A percentile compares a stretch with the other conserved stretches of the same genome.
Conservation (phyloP, 805 yeast species). For the Ogataea paradorogensis region DNA sequence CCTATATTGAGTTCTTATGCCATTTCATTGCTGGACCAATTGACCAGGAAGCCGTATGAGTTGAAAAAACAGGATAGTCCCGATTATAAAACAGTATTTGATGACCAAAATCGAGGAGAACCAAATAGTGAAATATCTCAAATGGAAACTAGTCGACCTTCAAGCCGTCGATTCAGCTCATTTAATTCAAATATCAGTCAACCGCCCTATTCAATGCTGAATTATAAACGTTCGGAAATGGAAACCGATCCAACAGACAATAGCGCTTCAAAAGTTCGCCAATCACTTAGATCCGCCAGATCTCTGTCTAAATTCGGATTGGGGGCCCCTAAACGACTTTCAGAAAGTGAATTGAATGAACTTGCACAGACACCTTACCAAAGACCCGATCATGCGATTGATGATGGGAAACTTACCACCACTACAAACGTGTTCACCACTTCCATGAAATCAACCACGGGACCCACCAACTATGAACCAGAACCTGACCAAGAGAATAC, state of each 20-base stretch:
- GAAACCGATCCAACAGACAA: slow-evolving; percentile 8
- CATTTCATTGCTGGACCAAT: slow-evolving; percentile 44
- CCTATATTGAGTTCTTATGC: slow-evolving; percentile 55
- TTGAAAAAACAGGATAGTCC: slow-evolving; percentile 1
- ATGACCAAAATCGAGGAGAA: slow-evolving; percentile 4
- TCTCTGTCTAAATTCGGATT: slow-evolving; percentile 35
- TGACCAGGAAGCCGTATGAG: slow-evolving; percentile 17
- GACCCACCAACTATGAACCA: slow-evolving; percentile 11
- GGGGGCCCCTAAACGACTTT: slow-evolving; percentile 52
- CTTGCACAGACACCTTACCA: slow-evolving; percentile 9
- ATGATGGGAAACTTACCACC: slow-evolving; percentile 14
- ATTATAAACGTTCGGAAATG: slow-evolving; percentile 4
- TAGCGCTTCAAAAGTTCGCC: slow-evolving; percentile 12
- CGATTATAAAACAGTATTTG: slow-evolving; percentile 3
- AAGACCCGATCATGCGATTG: slow-evolving; percentile 10
- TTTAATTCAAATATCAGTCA: slow-evolving; percentile 8
- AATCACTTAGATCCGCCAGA: slow-evolving; percentile 14
- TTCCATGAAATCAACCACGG: slow-evolving; percentile 17
- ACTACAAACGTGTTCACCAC: slow-evolving; percentile 21
- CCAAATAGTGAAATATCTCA: slow-evolving; percentile 4
- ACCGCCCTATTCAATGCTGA: slow-evolving; percentile 4
- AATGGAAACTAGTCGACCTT: slow-evolving; percentile 15
- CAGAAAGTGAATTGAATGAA: slow-evolving; percentile 26
- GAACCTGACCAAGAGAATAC: slow-evolving; percentile 1
- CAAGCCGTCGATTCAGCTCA: slow-evolving; percentile 20